A percentile compares a stretch with the other conserved stretches of the same genome.
These are phyloP conservation scores for Aspergillus phoenicis DNA, from an alignment of 2,329 filamentous ascomycete species.

Conservation along the genomic window DNA sequence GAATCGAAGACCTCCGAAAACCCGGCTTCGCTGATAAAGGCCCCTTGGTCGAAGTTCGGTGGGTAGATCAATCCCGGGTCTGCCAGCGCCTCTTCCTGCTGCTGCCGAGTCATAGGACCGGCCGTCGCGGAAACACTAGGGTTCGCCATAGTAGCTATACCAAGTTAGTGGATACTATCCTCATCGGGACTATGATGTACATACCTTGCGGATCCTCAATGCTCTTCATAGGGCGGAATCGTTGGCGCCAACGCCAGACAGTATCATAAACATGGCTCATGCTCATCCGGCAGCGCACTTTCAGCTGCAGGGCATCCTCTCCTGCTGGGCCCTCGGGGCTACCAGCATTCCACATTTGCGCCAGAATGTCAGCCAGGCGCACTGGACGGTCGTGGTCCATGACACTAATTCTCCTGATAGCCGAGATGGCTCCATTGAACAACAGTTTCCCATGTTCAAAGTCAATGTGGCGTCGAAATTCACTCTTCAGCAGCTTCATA, in stretches of 20 bases:
- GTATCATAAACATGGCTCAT: constrained; percentile 68
- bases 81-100: constrained; percentile 34
- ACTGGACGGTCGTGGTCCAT: constrained; percentile 64
- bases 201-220: constrained; percentile 66
- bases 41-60: constrained; percentile 39
- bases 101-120: constrained; percentile 32
- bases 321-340: constrained; percentile 32
- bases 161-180: constrained; percentile 23
- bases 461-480: constrained; percentile 60
- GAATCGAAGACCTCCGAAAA: constrained; percentile 82
- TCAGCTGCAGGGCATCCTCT: constrained; percentile 56
- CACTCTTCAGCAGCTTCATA: constrained; percentile 65
- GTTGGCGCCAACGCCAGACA: constrained; percentile 66
- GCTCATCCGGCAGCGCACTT: constrained; percentile 65
- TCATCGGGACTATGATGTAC: constrained; percentile 26
- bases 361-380: constrained; percentile 64
- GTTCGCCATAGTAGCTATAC: constrained; percentile 34
- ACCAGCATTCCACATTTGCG: constrained; percentile 63
- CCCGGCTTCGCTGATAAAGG: constrained; percentile 47
- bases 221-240: constrained; percentile 67
- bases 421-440: constrained; percentile 60
- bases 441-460: constrained; percentile 57
- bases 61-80: constrained; percentile 37
- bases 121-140: constrained; percentile 36
- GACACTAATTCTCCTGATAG: constrained; percentile 62